Evolutionary conservation across 106 monocot genomes (phyloP), one percentile per base, ranked within the genome.

Genomic region (Dendrobium catenatum): DNA sequence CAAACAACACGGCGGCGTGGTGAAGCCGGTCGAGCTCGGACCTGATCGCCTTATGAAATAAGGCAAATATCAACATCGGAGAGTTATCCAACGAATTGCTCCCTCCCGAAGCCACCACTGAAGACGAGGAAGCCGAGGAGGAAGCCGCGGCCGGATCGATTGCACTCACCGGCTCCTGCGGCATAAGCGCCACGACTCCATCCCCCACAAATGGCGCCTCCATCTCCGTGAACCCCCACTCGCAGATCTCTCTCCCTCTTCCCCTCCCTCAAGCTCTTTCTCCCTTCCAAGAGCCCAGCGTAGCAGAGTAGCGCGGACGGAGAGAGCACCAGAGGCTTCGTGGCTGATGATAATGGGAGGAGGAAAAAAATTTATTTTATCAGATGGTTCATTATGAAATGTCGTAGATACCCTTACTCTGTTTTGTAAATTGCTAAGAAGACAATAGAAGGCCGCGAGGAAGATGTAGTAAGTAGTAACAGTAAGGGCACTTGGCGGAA

Each of bases 11-110:
- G 3, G 99, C 91, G 8, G 87, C 87, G 22, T 81, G 90, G 88
- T 99, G 95, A 37, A 99, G 85, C 42, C 88, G 66, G 42, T 95
- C 93, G 59, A 99, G 88, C 91, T 99, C 99, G 61, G 84, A 80
- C 67, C 91, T 79, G 78, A 99, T 91, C 24, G 95, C 95, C 84
- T 99, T 99, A 44, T 99, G 99, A 82, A 99, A 99, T 77, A 89
- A 88, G 5, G 95, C 76, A 54, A 99, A 93, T 17, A 99, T 90
- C 85, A 95, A 59, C 33, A 99, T 89, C 80, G 99, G 99, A 15
- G 88, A 89, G 80, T 81, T 84, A 76, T 90, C 42, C 41, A 79
- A 78, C 42, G 83, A 85, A 9, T 26, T 37, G 13, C 78, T 47
- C 5, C 72, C 55, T 15, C 54, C 77, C 37, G 66, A 43, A 19